These are phyloP conservation scores for Coccinonectria pachysandricola DNA, from an alignment of 2,329 filamentous ascomycete genomes.

Conservation along the genomic window DNA sequence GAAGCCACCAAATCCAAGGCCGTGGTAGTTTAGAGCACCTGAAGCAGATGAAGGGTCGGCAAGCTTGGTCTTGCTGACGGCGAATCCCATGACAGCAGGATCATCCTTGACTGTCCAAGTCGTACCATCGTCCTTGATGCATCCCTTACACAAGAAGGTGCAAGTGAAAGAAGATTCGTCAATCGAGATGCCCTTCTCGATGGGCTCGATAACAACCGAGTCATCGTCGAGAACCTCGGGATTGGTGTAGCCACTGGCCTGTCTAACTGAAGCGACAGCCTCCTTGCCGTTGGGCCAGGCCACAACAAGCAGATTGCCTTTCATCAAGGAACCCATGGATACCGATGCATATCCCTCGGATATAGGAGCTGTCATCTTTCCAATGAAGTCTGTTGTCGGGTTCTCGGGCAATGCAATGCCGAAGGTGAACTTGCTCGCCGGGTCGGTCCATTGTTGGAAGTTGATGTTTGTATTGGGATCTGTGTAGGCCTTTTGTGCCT, in stretches of 20 bases:
- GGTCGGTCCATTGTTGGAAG: conserved; percentile 40
- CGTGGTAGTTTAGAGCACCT: conserved; percentile 28
- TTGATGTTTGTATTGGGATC: conserved; percentile 40
- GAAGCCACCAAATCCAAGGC: conserved; percentile 37
- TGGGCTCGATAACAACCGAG: conserved; percentile 38
- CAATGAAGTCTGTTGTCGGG: conserved; percentile 48
- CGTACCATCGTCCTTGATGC: conserved; percentile 38
- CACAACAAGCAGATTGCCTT: conserved; percentile 45
- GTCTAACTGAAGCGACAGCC: conserved; percentile 48
- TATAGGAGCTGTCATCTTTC: conserved; percentile 39
- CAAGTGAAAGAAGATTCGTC: conserved; percentile 49
- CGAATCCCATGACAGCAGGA: conserved; percentile 43
- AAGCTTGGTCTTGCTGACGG: conserved; percentile 36
- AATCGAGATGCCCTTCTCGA: conserved; percentile 47
- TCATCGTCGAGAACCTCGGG: conserved; percentile 51
- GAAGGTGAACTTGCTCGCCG: conserved; percentile 36
- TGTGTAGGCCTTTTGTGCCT: conserved; percentile 23
- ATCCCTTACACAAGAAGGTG: conserved; percentile 55
- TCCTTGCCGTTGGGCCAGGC: conserved; percentile 44
- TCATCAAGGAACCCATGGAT: conserved; percentile 47
- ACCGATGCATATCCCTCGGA: conserved; percentile 42
- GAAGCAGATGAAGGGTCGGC: conserved; percentile 21
- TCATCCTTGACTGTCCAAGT: conserved; percentile 33
- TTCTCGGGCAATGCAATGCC: conserved; percentile 44
- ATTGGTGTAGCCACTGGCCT: conserved; percentile 46